Conservation (phyloP, 805 yeast genomes). For the Zygoascus biomembranicola region DNA sequence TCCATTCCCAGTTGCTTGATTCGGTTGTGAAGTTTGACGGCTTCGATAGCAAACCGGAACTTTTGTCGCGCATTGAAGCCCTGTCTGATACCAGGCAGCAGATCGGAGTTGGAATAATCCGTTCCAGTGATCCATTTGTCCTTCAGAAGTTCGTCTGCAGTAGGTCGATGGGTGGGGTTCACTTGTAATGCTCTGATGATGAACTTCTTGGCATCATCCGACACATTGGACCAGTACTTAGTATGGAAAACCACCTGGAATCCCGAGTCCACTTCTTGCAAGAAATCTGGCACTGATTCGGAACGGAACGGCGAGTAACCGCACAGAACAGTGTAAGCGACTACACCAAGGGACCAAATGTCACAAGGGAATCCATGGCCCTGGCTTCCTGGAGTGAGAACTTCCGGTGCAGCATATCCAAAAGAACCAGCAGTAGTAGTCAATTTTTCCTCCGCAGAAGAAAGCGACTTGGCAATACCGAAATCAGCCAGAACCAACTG, state of each 20-base stretch:
- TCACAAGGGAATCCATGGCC: slow-evolving; percentile 97
- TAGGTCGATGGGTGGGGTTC: slow-evolving; percentile 60
- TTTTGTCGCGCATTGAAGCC: slow-evolving; percentile 79
- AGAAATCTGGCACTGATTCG: slow-evolving; percentile 71
- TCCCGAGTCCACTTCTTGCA: slow-evolving; percentile 67
- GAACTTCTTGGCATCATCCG: slow-evolving; percentile 72
- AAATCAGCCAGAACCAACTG: slow-evolving; percentile 87
- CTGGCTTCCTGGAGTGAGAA: slow-evolving; percentile 45
- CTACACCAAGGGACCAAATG: slow-evolving; percentile 92
- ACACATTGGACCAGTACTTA: slow-evolving; percentile 77
- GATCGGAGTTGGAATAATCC: slow-evolving; percentile 43
- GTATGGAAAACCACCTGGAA: slow-evolving; percentile 77
- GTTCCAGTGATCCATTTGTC: slow-evolving; percentile 65
- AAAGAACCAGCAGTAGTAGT: slow-evolving; percentile 80
- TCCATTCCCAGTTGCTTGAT: slow-evolving; percentile 44
- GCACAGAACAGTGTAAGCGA: slow-evolving; percentile 79
- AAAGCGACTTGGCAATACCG: slow-evolving; percentile 82
- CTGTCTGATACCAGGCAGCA: slow-evolving; percentile 71
- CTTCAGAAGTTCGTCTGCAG: slow-evolving; percentile 52
- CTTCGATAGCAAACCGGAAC: slow-evolving; percentile 77
- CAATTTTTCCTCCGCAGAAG: slow-evolving; percentile 50
- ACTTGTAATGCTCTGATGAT: slow-evolving; percentile 62
- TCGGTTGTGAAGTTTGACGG: slow-evolving; percentile 73
- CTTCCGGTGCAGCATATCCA: slow-evolving; percentile 97
- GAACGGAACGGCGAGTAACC: slow-evolving; percentile 91